Evolutionary conservation across 2,329 filamentous ascomycete species (phyloP).

Genomic region (Cladorrhinum sp.): DNA sequence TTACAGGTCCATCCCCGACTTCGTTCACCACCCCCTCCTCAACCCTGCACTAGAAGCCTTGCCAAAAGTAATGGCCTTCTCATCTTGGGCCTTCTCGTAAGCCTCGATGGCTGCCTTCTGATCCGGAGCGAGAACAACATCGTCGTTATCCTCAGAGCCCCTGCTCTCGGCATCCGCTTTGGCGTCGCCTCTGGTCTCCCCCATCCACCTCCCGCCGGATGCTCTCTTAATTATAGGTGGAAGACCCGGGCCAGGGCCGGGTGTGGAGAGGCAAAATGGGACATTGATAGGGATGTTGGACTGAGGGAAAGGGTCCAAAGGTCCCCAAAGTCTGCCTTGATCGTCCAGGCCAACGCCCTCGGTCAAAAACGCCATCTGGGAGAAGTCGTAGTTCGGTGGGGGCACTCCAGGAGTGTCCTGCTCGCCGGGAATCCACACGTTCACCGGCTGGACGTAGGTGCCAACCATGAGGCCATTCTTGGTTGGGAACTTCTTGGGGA

Average conservation of each 20-base stretch:
- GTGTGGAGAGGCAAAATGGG: too few relatives aligned
- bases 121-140: background rate
- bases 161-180: too few relatives aligned
- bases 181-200: background rate
- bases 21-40: background rate
- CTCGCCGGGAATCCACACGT: conserved; percentile 31
- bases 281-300: conserved; percentile 18
- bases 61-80: background rate
- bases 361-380: too few relatives aligned
- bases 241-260: too few relatives aligned
- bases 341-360: too few relatives aligned
- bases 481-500: too few relatives aligned
- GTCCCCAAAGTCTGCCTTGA: conserved; percentile 11
- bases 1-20: too few relatives aligned
- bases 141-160: too few relatives aligned
- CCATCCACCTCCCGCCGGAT: background rate
- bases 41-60: background rate
- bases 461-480: too few relatives aligned
- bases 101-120: background rate
- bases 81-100: background rate
- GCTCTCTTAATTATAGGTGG: background rate
- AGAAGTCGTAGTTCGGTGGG: too few relatives aligned
- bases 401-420: background rate
- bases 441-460: conserved; percentile 32
- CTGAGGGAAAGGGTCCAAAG: conserved; percentile 37